Evolutionary conservation across 106 monocot species (phyloP), one percentile per base, ranked within the genome.

Genomic region (Chionographis japonica): DNA sequence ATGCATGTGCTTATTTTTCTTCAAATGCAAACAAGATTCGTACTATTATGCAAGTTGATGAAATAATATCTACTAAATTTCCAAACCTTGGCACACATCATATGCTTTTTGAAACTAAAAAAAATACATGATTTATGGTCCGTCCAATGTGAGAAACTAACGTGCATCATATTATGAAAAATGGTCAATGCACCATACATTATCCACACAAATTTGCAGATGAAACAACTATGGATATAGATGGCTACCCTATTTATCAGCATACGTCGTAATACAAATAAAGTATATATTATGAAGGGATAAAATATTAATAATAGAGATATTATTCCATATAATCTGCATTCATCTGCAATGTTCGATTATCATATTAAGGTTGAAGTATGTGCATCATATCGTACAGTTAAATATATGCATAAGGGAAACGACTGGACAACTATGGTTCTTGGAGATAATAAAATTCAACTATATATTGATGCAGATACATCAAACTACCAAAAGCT

Each of bases 131-230:
- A 16, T 16, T 54, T 11, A 54, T 54, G 54, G 54, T 16, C 11
- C 54, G 12, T 14, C 3, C 12, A 3, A 11, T 54, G 3, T 3
- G 4, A 12, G n/a, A 54, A 54, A 54, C 4, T 14, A 4, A 54
- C 4, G 12, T 12, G 54, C 54, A 54, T 54, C 54, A 3, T 54
- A 14, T n/a, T 14, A 54, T 54, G n/a, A 54, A 8, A 54, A 14
- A 54, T 14, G 54, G 13, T 54, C 54, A 14, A 54, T 54, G 54
- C 54, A 54, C 54, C 11, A 14, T 6, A 54, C 8, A 14, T 14
- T 54, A 54, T 54, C 54, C 54, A 54, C 54, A 16, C 54, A 54
- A 54, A 14, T 54, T 54, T 54, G n/a, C n/a, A 54, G 54, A 8
- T 8, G 54, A 54, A 54, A n/a, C n/a, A n/a, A n/a, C n/a, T n/a